phyloP scores from a whole-genome alignment of 108 stramenopile genomes.

The Stephanodiscus triporus region DNA sequence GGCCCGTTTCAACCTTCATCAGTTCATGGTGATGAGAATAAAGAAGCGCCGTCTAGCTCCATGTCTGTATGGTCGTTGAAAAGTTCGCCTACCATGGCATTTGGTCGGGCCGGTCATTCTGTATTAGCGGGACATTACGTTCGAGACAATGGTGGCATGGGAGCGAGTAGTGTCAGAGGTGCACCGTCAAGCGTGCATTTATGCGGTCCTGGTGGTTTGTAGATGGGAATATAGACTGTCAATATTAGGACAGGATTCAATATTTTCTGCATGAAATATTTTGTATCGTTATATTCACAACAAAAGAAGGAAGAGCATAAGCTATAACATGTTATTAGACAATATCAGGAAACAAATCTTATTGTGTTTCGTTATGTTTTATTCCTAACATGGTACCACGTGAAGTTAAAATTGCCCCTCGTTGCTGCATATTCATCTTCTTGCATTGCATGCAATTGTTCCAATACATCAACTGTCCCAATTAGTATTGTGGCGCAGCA shows the following conservation, averaged over 20 bases:
- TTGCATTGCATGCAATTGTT: too few relatives aligned
- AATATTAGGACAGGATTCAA: too few relatives aligned
- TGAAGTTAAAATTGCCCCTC: too few relatives aligned
- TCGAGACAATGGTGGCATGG: not conserved
- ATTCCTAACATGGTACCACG: too few relatives aligned
- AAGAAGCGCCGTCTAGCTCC: constrained; percentile 26
- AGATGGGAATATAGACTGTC: constrained; percentile 3
- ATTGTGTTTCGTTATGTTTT: too few relatives aligned
- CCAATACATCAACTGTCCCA: too few relatives aligned
- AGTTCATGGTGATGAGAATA: not conserved
- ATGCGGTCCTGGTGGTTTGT: constrained; percentile 1
- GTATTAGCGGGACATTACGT: constrained; percentile 7
- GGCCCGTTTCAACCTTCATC: not conserved
- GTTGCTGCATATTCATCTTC: too few relatives aligned
- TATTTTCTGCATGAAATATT: not conserved
- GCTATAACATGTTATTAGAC: too few relatives aligned
- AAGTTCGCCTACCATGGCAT: constrained; percentile 39
- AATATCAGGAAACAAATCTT: too few relatives aligned
- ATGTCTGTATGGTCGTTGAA: constrained; percentile 44
- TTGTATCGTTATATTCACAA: not conserved
- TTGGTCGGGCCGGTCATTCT: constrained; percentile 1
- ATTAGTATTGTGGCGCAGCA: too few relatives aligned
- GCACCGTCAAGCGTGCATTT: constrained; percentile 13
- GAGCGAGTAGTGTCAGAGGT: constrained; percentile 7
- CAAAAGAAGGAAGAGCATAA: not conserved